These are phyloP conservation scores for Colletotrichum truncatum DNA, from an alignment of 2,329 filamentous ascomycete species.

Conservation along the genomic window DNA sequence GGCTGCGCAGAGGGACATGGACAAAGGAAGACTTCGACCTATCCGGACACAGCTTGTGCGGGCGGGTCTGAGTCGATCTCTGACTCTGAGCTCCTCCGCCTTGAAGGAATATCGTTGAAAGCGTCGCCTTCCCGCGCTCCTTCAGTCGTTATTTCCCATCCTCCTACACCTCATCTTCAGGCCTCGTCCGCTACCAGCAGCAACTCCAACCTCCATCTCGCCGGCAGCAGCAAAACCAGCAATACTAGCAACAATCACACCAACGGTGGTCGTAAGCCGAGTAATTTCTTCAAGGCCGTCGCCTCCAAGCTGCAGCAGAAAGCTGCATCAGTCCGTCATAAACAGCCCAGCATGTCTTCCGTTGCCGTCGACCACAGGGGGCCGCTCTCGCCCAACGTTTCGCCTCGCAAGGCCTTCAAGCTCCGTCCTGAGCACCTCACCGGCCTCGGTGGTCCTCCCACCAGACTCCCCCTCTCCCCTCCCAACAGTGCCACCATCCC, in stretches of 20 bases:
- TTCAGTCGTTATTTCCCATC: slow-evolving; percentile 29
- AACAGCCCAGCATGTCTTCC: slow-evolving; percentile 30
- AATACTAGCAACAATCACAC: slow-evolving; percentile 31
- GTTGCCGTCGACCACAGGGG: slow-evolving; percentile 23
- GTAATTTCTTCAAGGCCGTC: slow-evolving; percentile 51
- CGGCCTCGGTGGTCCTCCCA: slow-evolving; percentile 26
- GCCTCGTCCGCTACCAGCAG: slow-evolving; percentile 38
- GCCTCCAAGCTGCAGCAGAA: slow-evolving; percentile 51
- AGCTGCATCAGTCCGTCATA: slow-evolving; percentile 43
- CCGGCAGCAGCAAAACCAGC: slow-evolving; percentile 3
- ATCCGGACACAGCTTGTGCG: slow-evolving; percentile 30
- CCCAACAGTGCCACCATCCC: slow-evolving; percentile 37
- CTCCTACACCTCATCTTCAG: slow-evolving; percentile 35
- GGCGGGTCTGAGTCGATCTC: slow-evolving; percentile 48
- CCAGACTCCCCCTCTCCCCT: slow-evolving; percentile 33
- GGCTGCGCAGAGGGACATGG: slow-evolving; percentile 8
- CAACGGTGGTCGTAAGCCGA: slow-evolving; percentile 39
- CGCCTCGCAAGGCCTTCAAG: slow-evolving; percentile 43
- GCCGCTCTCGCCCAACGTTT: slow-evolving; percentile 29
- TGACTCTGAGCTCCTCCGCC: slow-evolving; percentile 55
- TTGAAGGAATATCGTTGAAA: slow-evolving; percentile 58
- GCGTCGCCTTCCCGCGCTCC: slow-evolving; percentile 33
- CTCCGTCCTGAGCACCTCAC: slow-evolving; percentile 37
- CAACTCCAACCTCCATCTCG: slow-evolving; percentile 39
- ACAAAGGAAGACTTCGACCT: slow-evolving; percentile 32